phyloP scores from a whole-genome alignment of 345 rosid genomes.

The Camelina neglecta region DNA sequence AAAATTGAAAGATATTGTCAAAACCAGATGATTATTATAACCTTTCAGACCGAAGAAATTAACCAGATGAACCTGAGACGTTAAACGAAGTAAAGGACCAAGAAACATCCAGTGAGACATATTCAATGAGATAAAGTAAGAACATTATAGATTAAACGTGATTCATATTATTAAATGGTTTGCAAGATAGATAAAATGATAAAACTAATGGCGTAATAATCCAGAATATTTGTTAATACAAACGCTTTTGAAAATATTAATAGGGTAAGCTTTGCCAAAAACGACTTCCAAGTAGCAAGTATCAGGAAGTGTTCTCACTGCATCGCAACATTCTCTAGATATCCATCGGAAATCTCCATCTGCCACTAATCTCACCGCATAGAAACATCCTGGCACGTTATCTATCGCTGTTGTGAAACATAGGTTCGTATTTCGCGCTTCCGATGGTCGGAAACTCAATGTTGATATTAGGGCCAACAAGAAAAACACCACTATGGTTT shows the following conservation, averaged over 20 bases:
- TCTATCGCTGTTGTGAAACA: neutral
- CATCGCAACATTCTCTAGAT: neutral
- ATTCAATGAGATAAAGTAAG: too few relatives aligned
- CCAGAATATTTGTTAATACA: neutral
- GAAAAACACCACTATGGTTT: conserved; percentile 1
- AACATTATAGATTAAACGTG: too few relatives aligned
- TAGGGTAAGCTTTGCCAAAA: neutral
- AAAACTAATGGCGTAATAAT: neutral
- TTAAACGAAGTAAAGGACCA: too few relatives aligned
- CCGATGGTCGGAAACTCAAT: neutral
- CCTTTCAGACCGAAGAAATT: too few relatives aligned
- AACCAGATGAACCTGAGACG: too few relatives aligned
- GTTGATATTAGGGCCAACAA: neutral
- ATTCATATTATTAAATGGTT: too few relatives aligned
- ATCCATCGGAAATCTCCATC: neutral
- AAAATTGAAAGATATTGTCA: too few relatives aligned
- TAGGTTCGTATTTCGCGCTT: neutral
- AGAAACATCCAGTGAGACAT: too few relatives aligned
- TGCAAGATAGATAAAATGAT: too few relatives aligned
- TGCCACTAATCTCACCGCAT: neutral
- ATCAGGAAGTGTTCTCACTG: conserved; percentile 6
- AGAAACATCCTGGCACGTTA: neutral
- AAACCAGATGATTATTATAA: too few relatives aligned
- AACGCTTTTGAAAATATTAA: neutral
- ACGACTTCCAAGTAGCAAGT: neutral